Conservation (phyloP, 192 early-diverging fungal species). For the Allomyces macrogynus region DNA sequence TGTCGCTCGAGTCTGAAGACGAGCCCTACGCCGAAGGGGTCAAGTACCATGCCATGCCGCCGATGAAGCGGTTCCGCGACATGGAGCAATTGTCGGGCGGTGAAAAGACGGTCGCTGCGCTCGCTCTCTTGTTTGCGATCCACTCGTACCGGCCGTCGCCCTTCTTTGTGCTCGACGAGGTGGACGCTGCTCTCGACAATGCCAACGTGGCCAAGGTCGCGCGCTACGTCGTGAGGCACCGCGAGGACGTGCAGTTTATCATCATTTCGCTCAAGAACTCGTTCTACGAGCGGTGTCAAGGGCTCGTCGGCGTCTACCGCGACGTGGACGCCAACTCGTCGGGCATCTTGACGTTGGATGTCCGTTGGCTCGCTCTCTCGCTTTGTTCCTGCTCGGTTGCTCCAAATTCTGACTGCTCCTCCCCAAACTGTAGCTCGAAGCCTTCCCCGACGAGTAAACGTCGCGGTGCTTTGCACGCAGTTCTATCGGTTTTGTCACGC, state of each 20-base stretch:
- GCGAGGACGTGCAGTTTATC: conserved; percentile 72
- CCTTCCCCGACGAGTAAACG: too few relatives aligned
- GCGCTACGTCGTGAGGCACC: conserved; percentile 44
- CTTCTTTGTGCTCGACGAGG: conserved; percentile 98
- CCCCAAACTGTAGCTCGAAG: too few relatives aligned
- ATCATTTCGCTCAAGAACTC: conserved; percentile 91
- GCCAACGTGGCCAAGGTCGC: conserved; percentile 86
- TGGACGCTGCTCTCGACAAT: conserved; percentile 95
- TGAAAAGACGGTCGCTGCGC: conserved; percentile 94
- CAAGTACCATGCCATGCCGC: conserved; percentile 98
- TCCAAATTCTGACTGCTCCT: too few relatives aligned
- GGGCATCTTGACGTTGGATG: conserved; percentile 54
- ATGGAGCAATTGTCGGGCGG: conserved; percentile 98
- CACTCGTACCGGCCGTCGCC: conserved; percentile 87
- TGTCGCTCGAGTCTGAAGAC: conserved; percentile 79
- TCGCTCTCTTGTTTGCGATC: conserved; percentile 92
- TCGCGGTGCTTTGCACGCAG: too few relatives aligned
- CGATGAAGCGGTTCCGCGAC: conserved; percentile 96
- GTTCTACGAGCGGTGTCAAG: conserved; percentile 80
- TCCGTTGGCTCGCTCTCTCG: conserved; percentile 2
- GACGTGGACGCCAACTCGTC: conserved; percentile 71
- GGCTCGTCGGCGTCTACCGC: conserved; percentile 87
- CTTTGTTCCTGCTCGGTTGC: too few relatives aligned
- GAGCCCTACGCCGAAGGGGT: conserved; percentile 88
- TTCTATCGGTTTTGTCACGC: too few relatives aligned